Evolutionary conservation across 306 rosid genomes (phyloP).

Genomic region (Crotalaria pallida): DNA sequence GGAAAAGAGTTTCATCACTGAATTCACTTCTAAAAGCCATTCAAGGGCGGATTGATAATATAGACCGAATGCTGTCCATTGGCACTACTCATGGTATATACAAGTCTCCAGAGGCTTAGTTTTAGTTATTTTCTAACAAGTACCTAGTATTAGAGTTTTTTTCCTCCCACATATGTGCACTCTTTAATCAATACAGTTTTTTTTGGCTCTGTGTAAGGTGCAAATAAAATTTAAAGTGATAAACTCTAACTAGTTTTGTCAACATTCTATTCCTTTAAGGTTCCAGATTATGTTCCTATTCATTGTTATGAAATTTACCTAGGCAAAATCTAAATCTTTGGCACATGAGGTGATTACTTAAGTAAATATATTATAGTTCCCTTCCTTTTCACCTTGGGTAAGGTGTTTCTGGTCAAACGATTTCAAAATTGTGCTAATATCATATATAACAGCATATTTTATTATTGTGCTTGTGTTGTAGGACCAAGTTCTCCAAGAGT

Average conservation of each 20-base stretch:
- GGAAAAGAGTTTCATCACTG: constrained; percentile 68
- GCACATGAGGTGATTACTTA: not conserved
- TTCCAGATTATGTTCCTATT: not conserved
- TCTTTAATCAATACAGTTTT: not conserved
- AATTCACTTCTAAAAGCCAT: constrained; percentile 62
- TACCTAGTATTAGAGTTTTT: not conserved
- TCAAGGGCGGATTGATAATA: constrained; percentile 69
- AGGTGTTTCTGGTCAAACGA: constrained; percentile 3
- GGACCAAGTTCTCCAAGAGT: constrained; percentile 8
- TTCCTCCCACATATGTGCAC: not conserved
- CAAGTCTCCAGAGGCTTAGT: constrained; percentile 17
- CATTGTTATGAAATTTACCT: not conserved
- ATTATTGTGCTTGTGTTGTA: constrained; percentile 8
- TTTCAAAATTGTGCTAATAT: not conserved
- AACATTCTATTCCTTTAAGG: not conserved
- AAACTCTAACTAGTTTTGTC: not conserved
- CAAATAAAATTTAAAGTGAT: not conserved
- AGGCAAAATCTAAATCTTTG: constrained; percentile 7
- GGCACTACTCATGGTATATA: constrained; percentile 42
- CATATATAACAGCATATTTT: not conserved
- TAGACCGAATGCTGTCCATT: constrained; percentile 53
- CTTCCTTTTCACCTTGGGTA: not conserved
- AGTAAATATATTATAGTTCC: not conserved
- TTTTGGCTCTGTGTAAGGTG: not conserved
- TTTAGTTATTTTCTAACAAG: constrained; percentile 6